phyloP scores from a whole-genome alignment of 495 filamentous ascomycete species.

The Penicillium salamii region DNA sequence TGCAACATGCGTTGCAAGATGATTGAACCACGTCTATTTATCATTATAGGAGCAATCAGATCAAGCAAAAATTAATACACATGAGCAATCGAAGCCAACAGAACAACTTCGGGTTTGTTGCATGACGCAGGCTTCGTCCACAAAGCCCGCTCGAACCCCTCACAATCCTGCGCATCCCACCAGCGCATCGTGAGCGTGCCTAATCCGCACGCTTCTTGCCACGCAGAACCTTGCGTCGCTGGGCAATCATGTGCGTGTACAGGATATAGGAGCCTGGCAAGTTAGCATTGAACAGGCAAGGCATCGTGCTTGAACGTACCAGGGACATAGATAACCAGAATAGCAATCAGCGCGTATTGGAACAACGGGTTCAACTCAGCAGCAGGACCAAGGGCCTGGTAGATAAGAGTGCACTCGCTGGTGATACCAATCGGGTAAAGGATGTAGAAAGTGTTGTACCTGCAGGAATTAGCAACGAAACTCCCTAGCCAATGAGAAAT shows the following conservation, averaged over 20 bases:
- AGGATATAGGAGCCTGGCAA: constrained; percentile 74
- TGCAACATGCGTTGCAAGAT: no score
- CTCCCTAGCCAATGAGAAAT: not conserved
- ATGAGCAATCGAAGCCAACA: not conserved
- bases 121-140: no score
- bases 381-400: constrained; percentile 60
- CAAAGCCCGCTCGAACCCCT: not conserved
- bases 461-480: constrained; percentile 14
- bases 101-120: no score
- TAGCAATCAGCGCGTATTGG: constrained; percentile 55
- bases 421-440: constrained; percentile 89
- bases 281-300: constrained; percentile 14
- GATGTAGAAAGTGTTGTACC: constrained; percentile 88
- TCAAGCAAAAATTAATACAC: constrained; percentile 4
- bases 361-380: constrained; percentile 45
- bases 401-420: constrained; percentile 79
- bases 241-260: constrained; percentile 91
- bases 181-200: no score
- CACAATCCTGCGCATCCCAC: not conserved
- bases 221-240: constrained; percentile 71
- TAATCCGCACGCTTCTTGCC: constrained; percentile 30
- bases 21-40: not conserved
- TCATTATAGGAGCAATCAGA: not conserved
- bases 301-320: constrained; percentile 47
- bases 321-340: constrained; percentile 75